These are phyloP conservation scores for Auricularia sp. DNA, from an alignment of 768 basidiomycete species.

Conservation along the genomic window DNA sequence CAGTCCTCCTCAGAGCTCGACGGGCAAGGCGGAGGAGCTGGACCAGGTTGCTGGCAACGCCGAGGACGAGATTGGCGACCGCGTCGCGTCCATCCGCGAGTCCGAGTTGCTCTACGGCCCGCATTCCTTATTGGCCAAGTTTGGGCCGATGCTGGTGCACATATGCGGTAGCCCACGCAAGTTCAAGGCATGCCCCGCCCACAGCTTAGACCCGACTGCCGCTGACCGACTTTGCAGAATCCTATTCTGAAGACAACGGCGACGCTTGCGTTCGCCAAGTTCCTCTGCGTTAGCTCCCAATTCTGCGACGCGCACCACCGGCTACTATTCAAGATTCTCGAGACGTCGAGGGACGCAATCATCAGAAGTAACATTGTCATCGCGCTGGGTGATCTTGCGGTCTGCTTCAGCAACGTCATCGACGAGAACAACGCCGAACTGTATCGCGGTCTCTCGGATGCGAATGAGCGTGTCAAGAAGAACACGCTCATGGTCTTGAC, in stretches of 20 bases:
- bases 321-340: constrained; percentile 87
- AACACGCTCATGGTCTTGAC: constrained; percentile 98
- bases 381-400: constrained; percentile 92
- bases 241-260: constrained; percentile 77
- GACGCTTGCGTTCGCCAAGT: constrained; percentile 84
- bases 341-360: constrained; percentile 79
- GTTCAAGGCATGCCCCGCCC: constrained; percentile 57
- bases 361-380: constrained; percentile 96
- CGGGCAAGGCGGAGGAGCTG: constrained; percentile 62
- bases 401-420: constrained; percentile 94
- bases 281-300: constrained; percentile 88
- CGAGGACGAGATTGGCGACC: constrained; percentile 96
- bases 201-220: no score
- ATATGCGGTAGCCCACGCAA: constrained; percentile 85
- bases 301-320: constrained; percentile 88
- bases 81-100: constrained; percentile 76
- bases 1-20: constrained; percentile 32
- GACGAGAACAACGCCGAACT: constrained; percentile 95
- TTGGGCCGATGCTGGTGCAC: constrained; percentile 82
- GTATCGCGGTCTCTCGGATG: constrained; percentile 87
- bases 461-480: constrained; percentile 87
- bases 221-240: constrained; percentile 42
- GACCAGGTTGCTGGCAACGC: constrained; percentile 96
- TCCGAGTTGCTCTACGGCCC: constrained; percentile 77
- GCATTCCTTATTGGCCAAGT: constrained; percentile 70